Percentiles rank a stretch among this genome's conserved stretches.
Conservation (phyloP, 768 basidiomycete genomes). For the Boletus rubropictus region DNA sequence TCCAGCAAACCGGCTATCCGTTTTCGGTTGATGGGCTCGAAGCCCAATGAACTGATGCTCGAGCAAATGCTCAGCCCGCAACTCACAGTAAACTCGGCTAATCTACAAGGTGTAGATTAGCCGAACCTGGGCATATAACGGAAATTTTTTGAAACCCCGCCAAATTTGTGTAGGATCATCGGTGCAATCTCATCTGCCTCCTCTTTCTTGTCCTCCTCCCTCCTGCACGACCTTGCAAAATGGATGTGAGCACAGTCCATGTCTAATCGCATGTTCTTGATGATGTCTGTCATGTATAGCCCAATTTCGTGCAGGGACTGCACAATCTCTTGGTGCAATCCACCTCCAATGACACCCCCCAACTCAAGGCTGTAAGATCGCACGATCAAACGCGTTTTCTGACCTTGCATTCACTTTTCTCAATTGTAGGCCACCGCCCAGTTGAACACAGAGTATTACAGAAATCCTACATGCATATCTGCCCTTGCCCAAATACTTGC, state of each 20-base stretch:
- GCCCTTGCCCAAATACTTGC: constrained; percentile 85
- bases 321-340: constrained; percentile 84
- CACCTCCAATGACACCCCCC: constrained; percentile 74
- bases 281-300: constrained; percentile 34
- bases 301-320: constrained; percentile 70
- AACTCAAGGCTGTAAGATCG: constrained; percentile 78
- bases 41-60: no score
- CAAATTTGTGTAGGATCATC: constrained; percentile 40
- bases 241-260: constrained; percentile 26
- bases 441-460: constrained; percentile 91
- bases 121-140: background rate
- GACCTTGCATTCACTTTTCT: constrained; percentile 5
- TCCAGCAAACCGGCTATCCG: background rate
- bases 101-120: background rate
- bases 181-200: constrained; percentile 24
- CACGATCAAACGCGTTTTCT: constrained; percentile 24
- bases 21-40: background rate
- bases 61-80: no score
- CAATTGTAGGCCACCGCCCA: constrained; percentile 74
- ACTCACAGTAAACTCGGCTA: no score
- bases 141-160: constrained; percentile 48
- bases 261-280: background rate
- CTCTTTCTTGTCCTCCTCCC: constrained; percentile 26
- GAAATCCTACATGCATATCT: constrained; percentile 83
- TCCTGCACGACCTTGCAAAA: constrained; percentile 19